Percentiles rank a stretch among this genome's conserved stretches.
These are phyloP conservation scores for Abrus pulchellus DNA, from an alignment of 306 rosid genomes.

Conservation along the genomic window DNA sequence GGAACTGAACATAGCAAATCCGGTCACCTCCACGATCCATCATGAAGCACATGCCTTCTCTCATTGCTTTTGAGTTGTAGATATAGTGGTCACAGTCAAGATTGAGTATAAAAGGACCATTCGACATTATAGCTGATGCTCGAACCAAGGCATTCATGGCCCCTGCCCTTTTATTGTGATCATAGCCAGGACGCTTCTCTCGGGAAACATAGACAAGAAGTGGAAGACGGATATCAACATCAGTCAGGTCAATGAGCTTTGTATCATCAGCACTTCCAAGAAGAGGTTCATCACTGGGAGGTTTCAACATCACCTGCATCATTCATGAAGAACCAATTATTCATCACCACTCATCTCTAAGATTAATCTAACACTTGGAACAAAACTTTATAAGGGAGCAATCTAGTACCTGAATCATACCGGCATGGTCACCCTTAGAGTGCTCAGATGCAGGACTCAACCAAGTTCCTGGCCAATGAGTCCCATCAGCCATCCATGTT, in stretches of 20 bases:
- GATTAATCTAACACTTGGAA: background rate
- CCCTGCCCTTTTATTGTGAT: constrained; percentile 93
- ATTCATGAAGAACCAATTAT: constrained; percentile 11
- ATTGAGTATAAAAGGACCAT: constrained; percentile 90
- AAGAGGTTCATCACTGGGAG: constrained; percentile 92
- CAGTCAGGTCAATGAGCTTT: constrained; percentile 73
- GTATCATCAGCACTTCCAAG: constrained; percentile 71
- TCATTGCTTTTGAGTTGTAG: constrained; percentile 90
- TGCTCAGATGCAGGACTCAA: constrained; percentile 74
- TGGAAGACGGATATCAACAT: constrained; percentile 87
- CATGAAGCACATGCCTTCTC: constrained; percentile 96
- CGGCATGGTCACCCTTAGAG: constrained; percentile 88
- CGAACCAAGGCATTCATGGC: constrained; percentile 96
- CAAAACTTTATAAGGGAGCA: constrained; percentile 30
- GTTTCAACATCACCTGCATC: constrained; percentile 92
- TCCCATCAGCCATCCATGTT: constrained; percentile 99
- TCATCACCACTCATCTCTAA: constrained; percentile 23
- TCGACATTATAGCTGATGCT: constrained; percentile 91
- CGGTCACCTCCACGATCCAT: constrained; percentile 96
- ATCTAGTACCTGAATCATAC: constrained; percentile 82
- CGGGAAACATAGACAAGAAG: constrained; percentile 92
- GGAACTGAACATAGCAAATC: constrained; percentile 89
- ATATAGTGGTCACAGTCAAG: constrained; percentile 93
- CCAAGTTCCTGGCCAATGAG: constrained; percentile 99
- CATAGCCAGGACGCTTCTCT: constrained; percentile 92